Base-by-base conservation (phyloP, 331 rosid genomes). In the Spiraea crenata region DNA sequence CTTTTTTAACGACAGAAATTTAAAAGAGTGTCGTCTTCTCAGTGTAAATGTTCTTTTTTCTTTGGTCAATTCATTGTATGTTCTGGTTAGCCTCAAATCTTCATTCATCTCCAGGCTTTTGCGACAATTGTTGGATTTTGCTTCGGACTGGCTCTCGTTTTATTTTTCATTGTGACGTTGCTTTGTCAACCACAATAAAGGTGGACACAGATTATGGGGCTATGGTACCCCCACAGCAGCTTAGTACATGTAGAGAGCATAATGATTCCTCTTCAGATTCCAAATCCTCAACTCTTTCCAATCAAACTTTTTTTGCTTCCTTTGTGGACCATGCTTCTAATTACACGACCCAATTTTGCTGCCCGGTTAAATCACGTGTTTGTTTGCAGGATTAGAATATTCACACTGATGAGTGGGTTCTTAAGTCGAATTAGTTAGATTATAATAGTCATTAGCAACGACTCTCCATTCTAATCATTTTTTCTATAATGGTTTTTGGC, bases 141-240 rank as follows among this genome's bases (percentile, higher is more conserved):
- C 74, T 79, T 91, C 34, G 95, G 92, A 65, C 65, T 93, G 71
- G 96, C 96, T 25, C 35, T 91, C 57, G 19, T 82, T 58, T 74
- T 93, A 49, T 91, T 93, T 86, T 63, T 89, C 54, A 82, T 50
- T 34, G 85, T 90, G 59, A n/a, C 97, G 13, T 55, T 91, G 81
- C 91, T 93, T 69, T 87, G 85, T 35, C 64, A 58, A 10, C 40
- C 45, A 13, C n/a, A 16, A 2, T 15, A 1, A 9, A 62, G 9
- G 3, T 11, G 35, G 48, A 39, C 48, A 35, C 12, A 6, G 65
- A 11, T 44, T 15, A 15, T 6, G 15, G 9, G 9, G 1, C 48
- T 35, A 41, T 15, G 1, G 14, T 12, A 25, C 31, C 31, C 1
- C 31, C 31, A 5, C n/a, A 12, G n/a, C 4, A 14, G 54, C 54